A percentile compares a stretch with the other conserved stretches of the same genome.
These are phyloP conservation scores for Periconia macrospinosa DNA, from an alignment of 2,329 filamentous ascomycete species.

Conservation along the genomic window DNA sequence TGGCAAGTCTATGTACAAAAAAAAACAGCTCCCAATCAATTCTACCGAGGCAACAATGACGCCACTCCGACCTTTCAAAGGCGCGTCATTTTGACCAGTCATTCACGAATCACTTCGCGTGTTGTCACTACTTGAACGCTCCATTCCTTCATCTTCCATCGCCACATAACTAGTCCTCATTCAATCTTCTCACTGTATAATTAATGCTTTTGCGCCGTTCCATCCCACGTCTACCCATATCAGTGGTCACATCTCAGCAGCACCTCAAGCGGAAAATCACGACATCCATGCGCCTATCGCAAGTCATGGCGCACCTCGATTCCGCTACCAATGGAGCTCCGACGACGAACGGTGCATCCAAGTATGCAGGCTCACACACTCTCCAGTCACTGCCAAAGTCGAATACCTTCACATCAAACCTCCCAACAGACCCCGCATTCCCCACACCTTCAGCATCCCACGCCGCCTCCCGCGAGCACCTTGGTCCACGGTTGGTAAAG, in stretches of 20 bases:
- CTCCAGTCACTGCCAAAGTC: slow-evolving; percentile 62
- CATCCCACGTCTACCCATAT: neutral
- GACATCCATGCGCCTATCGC: slow-evolving; percentile 39
- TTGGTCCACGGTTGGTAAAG: slow-evolving; percentile 81
- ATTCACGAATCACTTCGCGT: neutral
- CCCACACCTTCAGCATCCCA: slow-evolving; percentile 82
- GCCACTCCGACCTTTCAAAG: neutral
- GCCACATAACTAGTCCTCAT: neutral
- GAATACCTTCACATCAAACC: slow-evolving; percentile 64
- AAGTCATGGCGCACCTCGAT: slow-evolving; percentile 49
- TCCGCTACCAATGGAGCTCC: slow-evolving; percentile 14
- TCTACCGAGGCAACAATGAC: slow-evolving; percentile 3
- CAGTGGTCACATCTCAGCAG: neutral
- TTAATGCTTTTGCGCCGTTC: slow-evolving; percentile 2
- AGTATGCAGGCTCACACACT: slow-evolving; percentile 28
- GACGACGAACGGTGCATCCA: slow-evolving; percentile 13
- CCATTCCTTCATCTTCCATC: neutral
- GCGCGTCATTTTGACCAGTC: slow-evolving; percentile 5
- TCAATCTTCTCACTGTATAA: neutral
- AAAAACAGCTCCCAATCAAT: neutral
- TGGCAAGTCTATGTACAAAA: too few relatives aligned
- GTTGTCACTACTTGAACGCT: neutral
- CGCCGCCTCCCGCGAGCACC: slow-evolving; percentile 72
- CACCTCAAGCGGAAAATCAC: slow-evolving; percentile 7
- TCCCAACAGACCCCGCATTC: slow-evolving; percentile 77